These are phyloP conservation scores for Fusarium albidum DNA, from an alignment of 2,329 filamentous ascomycete genomes.

Conservation along the genomic window DNA sequence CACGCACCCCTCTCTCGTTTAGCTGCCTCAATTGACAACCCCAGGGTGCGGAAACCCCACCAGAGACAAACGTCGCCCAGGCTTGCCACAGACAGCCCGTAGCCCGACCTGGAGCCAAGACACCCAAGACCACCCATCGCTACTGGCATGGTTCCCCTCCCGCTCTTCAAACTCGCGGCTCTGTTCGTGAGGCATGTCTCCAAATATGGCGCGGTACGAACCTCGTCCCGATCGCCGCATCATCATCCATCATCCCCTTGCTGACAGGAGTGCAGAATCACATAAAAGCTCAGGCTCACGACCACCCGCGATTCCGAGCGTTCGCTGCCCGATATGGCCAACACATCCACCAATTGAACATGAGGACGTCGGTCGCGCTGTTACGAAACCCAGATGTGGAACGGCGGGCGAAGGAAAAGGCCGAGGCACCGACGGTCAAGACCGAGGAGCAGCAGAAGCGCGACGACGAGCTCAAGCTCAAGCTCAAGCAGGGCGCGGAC, in stretches of 20 bases:
- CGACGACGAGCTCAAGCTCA: conserved; percentile 56
- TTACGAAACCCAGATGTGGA: conserved; percentile 66
- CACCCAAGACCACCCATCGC: conserved; percentile 13
- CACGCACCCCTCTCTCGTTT: background rate
- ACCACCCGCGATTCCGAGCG: conserved; percentile 67
- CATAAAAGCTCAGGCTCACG: conserved; percentile 72
- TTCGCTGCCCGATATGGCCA: conserved; percentile 71
- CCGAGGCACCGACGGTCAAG: conserved; percentile 70
- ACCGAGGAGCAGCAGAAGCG: conserved; percentile 67
- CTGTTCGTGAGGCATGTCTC: conserved; percentile 72
- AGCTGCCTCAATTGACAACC: conserved; percentile 16
- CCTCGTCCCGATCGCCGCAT: background rate
- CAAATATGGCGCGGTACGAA: conserved; percentile 73
- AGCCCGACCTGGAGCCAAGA: conserved; percentile 30
- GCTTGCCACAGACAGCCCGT: conserved; percentile 20
- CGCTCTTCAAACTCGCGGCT: conserved; percentile 72
- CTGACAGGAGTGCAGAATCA: conserved; percentile 59
- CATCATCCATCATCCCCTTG: no score
- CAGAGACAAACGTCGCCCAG: conserved; percentile 15
- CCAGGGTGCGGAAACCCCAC: conserved; percentile 22
- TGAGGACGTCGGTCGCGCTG: conserved; percentile 68
- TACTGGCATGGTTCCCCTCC: conserved; percentile 67
- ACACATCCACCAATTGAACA: conserved; percentile 71
- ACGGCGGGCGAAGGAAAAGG: conserved; percentile 66
- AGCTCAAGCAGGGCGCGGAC: conserved; percentile 44